A percentile compares a stretch with the other conserved stretches of the same genome.
Conservation (phyloP, 2,329 filamentous ascomycete species). For the Pseudocercospora musae region DNA sequence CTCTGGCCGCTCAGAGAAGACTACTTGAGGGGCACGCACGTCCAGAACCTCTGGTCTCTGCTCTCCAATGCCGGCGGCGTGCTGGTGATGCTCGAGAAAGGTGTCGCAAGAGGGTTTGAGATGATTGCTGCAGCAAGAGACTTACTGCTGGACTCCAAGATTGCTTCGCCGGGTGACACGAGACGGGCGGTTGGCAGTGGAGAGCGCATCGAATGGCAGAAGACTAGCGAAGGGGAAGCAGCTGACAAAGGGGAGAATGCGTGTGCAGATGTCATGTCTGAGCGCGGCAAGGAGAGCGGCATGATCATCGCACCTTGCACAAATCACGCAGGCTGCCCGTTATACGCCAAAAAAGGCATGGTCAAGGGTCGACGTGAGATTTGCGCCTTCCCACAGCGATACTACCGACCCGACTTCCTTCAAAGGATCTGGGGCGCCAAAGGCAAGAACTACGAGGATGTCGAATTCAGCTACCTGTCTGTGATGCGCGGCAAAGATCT, state of each 20-base stretch:
- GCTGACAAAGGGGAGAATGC: neutral
- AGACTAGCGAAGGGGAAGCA: slow-evolving; percentile 4
- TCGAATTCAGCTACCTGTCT: slow-evolving; percentile 85
- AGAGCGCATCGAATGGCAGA: slow-evolving; percentile 21
- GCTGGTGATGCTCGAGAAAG: slow-evolving; percentile 85
- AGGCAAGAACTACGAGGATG: slow-evolving; percentile 80
- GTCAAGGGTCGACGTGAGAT: slow-evolving; percentile 77
- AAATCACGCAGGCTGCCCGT: slow-evolving; percentile 81
- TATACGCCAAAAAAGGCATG: slow-evolving; percentile 71
- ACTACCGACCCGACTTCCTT: slow-evolving; percentile 76
- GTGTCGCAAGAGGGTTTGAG: slow-evolving; percentile 86
- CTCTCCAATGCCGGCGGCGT: slow-evolving; percentile 81
- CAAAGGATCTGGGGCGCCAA: slow-evolving; percentile 68
- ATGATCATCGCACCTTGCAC: slow-evolving; percentile 72
- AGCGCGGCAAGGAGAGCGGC: slow-evolving; percentile 53
- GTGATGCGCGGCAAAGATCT: slow-evolving; percentile 72
- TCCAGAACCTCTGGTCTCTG: slow-evolving; percentile 87
- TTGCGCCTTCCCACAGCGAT: slow-evolving; percentile 88
- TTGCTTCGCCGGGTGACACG: slow-evolving; percentile 55
- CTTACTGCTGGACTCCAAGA: slow-evolving; percentile 71
- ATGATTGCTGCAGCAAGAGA: slow-evolving; percentile 81
- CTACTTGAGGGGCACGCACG: slow-evolving; percentile 70
- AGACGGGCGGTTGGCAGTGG: slow-evolving; percentile 12
- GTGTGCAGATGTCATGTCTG: slow-evolving; percentile 13
- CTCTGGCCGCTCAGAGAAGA: slow-evolving; percentile 74